Percentiles rank a stretch among this genome's conserved stretches.
Conservation (phyloP, 495 filamentous ascomycete genomes). For the Trichoderma asperelloides region DNA sequence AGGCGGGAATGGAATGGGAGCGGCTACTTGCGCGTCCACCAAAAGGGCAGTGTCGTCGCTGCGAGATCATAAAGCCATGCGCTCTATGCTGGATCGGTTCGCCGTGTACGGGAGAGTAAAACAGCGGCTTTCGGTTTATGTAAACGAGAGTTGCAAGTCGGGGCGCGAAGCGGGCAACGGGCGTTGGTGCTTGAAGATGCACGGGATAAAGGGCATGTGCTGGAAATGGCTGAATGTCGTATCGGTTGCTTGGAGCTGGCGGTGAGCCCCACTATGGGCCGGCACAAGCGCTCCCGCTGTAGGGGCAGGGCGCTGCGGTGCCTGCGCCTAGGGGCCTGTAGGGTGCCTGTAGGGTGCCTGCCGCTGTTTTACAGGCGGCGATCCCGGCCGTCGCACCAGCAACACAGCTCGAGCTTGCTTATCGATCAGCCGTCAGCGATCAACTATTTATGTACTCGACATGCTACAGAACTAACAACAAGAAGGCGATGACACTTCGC, state of each 20-base stretch:
- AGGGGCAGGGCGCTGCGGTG: not conserved
- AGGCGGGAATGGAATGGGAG: not conserved
- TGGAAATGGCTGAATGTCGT: not conserved
- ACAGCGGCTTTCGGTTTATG: not conserved
- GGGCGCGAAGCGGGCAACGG: too few species aligned
- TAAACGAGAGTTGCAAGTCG: not conserved
- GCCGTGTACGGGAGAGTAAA: too few species aligned
- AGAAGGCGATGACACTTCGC: too few species aligned
- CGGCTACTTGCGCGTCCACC: not conserved
- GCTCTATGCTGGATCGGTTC: not conserved
- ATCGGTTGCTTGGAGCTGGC: not conserved
- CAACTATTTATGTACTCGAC: not conserved
- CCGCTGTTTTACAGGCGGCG: not conserved
- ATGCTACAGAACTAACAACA: too few species aligned
- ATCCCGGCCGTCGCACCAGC: not conserved
- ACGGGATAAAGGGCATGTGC: not conserved
- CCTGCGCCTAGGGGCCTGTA: not conserved
- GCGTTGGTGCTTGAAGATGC: too few species aligned
- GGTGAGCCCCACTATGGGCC: slow-evolving; percentile 2
- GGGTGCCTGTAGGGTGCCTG: not conserved
- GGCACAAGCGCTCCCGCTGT: too few species aligned
- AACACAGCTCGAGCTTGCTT: not conserved
- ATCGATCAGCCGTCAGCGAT: not conserved
- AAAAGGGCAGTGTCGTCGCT: not conserved
- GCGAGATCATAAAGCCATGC: not conserved